A percentile compares a stretch with the other conserved stretches of the same genome.
Conservation (phyloP, 2,329 filamentous ascomycete genomes). For the Phoma sp. region DNA sequence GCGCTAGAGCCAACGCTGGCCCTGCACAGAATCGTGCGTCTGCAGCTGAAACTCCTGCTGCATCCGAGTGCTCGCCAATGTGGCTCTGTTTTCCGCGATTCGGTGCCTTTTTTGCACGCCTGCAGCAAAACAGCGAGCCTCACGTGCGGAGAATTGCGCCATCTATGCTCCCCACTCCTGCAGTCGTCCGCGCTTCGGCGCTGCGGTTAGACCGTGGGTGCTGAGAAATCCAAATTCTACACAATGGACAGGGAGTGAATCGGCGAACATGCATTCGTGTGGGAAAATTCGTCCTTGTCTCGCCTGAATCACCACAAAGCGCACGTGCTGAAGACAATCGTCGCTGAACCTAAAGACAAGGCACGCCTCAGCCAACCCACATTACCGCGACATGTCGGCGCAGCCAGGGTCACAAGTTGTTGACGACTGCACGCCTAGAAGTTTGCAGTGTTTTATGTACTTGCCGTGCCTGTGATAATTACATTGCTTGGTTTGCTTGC, state of each 20-base stretch:
- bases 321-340: no score
- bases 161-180: constrained; percentile 21
- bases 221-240: constrained; percentile 21
- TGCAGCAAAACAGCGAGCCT: constrained; percentile 10
- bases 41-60: constrained; percentile 32
- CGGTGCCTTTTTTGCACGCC: not conserved
- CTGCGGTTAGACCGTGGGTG: constrained; percentile 22
- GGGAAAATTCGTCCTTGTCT: no score
- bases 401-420: not conserved
- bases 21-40: constrained; percentile 27
- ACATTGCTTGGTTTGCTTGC: no score
- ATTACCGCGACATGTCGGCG: not conserved
- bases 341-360: no score
- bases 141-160: constrained; percentile 22
- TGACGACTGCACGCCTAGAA: not conserved
- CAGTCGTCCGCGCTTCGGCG: constrained; percentile 16
- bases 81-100: constrained; percentile 12
- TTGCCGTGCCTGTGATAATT: not conserved
- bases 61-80: constrained; percentile 17
- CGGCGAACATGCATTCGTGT: not conserved
- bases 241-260: constrained; percentile 1
- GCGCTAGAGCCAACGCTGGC: not conserved
- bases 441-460: not conserved
- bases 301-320: no score
- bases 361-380: not conserved